These are phyloP conservation scores for Sarocladium kiliense DNA, from an alignment of 2,329 filamentous ascomycete genomes.

Conservation along the genomic window DNA sequence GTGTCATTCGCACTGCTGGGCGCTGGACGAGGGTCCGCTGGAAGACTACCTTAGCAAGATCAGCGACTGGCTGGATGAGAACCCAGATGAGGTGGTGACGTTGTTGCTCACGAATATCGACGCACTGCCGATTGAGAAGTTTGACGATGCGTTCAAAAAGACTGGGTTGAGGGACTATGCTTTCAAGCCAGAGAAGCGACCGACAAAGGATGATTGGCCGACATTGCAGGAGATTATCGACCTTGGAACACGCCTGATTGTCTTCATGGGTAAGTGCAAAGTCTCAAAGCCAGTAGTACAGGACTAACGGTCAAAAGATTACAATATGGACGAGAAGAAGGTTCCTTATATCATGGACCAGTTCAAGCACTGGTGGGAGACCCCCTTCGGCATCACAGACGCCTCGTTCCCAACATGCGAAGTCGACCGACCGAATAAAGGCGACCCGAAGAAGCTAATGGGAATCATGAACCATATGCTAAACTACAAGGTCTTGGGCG, in stretches of 20 bases:
- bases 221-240: slow-evolving; percentile 63
- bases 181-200: slow-evolving; percentile 41
- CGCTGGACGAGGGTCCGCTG: slow-evolving; percentile 55
- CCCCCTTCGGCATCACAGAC: slow-evolving; percentile 59
- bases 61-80: slow-evolving; percentile 53
- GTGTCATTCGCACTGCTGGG: slow-evolving; percentile 59
- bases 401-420: slow-evolving; percentile 58
- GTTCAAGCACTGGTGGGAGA: slow-evolving; percentile 68
- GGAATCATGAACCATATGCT: slow-evolving; percentile 36
- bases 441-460: slow-evolving; percentile 34
- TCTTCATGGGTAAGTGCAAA: slow-evolving; percentile 58
- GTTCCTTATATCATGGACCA: slow-evolving; percentile 61
- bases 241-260: slow-evolving; percentile 57
- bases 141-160: slow-evolving; percentile 47
- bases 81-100: slow-evolving; percentile 58
- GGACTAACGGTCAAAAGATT: slow-evolving; percentile 46
- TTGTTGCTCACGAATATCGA: slow-evolving; percentile 60
- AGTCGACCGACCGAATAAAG: slow-evolving; percentile 53
- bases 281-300: slow-evolving; percentile 10
- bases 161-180: slow-evolving; percentile 52
- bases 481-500: slow-evolving; percentile 14
- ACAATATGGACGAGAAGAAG: slow-evolving; percentile 39
- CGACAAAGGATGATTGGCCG: slow-evolving; percentile 56
- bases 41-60: slow-evolving; percentile 48
- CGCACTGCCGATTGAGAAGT: slow-evolving; percentile 47